Percentiles rank a stretch among this genome's conserved stretches.
Conservation (phyloP, 805 yeast species). For the Kregervanrija pseudodelftensis region DNA sequence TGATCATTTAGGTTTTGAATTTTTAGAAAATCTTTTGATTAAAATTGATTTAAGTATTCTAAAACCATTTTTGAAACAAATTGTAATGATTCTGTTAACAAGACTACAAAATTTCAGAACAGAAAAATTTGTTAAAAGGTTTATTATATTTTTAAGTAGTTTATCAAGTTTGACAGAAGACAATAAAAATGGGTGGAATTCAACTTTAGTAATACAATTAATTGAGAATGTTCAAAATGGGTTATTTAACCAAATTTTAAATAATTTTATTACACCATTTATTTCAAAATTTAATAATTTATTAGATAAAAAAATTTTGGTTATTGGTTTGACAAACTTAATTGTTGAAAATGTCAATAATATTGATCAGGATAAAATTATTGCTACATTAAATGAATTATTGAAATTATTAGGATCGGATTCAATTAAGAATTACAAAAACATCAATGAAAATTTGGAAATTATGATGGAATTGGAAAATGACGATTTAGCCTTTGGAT, state of each 20-base stretch:
- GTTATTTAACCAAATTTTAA: conserved; percentile 43
- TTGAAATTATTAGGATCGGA: conserved; percentile 30
- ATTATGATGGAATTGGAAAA: conserved; percentile 55
- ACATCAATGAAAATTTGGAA: conserved; percentile 34
- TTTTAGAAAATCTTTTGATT: conserved; percentile 62
- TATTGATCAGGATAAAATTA: conserved; percentile 33
- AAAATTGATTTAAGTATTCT: conserved; percentile 45
- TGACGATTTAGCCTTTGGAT: conserved; percentile 66
- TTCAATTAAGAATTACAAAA: conserved; percentile 27
- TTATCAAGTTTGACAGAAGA: conserved; percentile 26
- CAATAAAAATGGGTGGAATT: conserved; percentile 19
- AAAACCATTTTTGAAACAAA: conserved; percentile 53
- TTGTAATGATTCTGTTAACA: conserved; percentile 70
- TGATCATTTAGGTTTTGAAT: conserved; percentile 79
- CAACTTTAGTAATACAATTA: conserved; percentile 48
- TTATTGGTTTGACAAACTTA: conserved; percentile 42
- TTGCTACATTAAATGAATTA: conserved; percentile 37
- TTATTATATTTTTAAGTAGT: conserved; percentile 52
- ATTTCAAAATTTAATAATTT: conserved; percentile 34
- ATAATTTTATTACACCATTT: conserved; percentile 45
- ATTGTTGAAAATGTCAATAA: conserved; percentile 33
- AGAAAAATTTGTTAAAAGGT: conserved; percentile 68
- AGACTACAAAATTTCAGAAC: conserved; percentile 77
- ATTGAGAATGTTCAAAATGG: conserved; percentile 69
- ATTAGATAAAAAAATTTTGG: conserved; percentile 38